Evolutionary conservation across 106 monocot species (phyloP), one percentile per base, ranked within the genome.

Genomic region (Allium fistulosum): DNA sequence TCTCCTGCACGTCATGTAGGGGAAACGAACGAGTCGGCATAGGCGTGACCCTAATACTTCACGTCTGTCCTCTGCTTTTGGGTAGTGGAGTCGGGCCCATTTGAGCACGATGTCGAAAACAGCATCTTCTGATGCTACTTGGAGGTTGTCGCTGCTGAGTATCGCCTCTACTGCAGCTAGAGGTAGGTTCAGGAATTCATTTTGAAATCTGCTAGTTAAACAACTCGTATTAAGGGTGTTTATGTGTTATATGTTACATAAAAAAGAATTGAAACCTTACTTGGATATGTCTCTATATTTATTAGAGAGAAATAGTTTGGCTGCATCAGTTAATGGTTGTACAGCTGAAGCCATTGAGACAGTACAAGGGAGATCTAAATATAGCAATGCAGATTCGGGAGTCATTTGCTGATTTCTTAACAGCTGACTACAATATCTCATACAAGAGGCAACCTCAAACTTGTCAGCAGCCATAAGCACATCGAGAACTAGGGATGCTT

Each of bases 381-480:
- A 90, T 11, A 90, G 77, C 4, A 90, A 80, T 26, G 89, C 89
- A 59, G 89, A 90, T 48, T 90, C 89, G 49, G 82, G 77, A 10
- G 85, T 85, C 89, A 90, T 90, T 14, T 79, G 65, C 57, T 82
- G 69, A 65, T 66, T 85, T 58, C 76, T 77, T 37, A 90, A 75
- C 75, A 85, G 55, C 69, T 85, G 80, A 50, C 89, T 85, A 68
- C 89, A 90, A 69, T 90, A 64, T 14, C 89, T 80, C 85, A 90
- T 90, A 67, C 89, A 90, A 37, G 85, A 90, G 73, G 78, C 82
- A 70, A 85, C 85, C 72, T 90, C 89, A 75, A 90, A 90, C 49
- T 90, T 90, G 65, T 90, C 89, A 16, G 89, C 89, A 37, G 89
- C 89, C 85, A 90, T 82, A 27, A 90, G 63, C 49, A 90, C 82